Conservation (phyloP, 305 asterid species). For the Fraxinus sp. region DNA sequence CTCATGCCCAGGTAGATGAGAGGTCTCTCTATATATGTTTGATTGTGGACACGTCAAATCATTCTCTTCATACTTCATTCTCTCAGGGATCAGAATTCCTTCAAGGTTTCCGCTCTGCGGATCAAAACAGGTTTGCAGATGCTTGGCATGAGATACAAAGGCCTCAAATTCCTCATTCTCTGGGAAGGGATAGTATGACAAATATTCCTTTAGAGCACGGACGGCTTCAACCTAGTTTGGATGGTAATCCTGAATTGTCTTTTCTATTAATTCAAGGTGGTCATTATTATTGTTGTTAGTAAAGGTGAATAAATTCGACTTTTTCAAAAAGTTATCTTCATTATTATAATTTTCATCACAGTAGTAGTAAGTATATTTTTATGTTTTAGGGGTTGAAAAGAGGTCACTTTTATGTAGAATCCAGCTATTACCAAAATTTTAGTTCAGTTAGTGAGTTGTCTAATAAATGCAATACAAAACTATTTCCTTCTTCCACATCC, state of each 20-base stretch:
- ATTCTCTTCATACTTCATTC: slow-evolving; percentile 19
- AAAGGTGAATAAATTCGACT: neutral
- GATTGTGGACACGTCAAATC: slow-evolving; percentile 19
- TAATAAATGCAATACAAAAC: neutral
- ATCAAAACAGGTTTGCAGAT: slow-evolving; percentile 75
- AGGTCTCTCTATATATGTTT: neutral
- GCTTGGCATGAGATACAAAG: slow-evolving; percentile 91
- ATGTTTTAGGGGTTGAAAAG: neutral
- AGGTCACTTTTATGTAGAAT: neutral
- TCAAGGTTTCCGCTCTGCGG: slow-evolving; percentile 70
- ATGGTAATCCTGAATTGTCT: slow-evolving; percentile 48
- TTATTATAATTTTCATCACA: neutral
- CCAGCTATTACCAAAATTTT: neutral
- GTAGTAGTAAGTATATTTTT: neutral
- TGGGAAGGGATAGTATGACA: slow-evolving; percentile 39
- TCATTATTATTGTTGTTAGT: slow-evolving; percentile 13
- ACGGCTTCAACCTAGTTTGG: slow-evolving; percentile 54
- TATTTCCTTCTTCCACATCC: slow-evolving; percentile 16
- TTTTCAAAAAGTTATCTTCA: neutral
- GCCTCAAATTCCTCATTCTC: slow-evolving; percentile 59
- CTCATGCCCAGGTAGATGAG: slow-evolving; percentile 65
- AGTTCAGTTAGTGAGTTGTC: neutral
- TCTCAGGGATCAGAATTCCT: slow-evolving; percentile 79
- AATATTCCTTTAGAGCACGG: slow-evolving; percentile 53
- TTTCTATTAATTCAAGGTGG: slow-evolving; percentile 5